phyloP scores from a whole-genome alignment of 2,329 filamentous ascomycete genomes.

The Xylaria sp. region DNA sequence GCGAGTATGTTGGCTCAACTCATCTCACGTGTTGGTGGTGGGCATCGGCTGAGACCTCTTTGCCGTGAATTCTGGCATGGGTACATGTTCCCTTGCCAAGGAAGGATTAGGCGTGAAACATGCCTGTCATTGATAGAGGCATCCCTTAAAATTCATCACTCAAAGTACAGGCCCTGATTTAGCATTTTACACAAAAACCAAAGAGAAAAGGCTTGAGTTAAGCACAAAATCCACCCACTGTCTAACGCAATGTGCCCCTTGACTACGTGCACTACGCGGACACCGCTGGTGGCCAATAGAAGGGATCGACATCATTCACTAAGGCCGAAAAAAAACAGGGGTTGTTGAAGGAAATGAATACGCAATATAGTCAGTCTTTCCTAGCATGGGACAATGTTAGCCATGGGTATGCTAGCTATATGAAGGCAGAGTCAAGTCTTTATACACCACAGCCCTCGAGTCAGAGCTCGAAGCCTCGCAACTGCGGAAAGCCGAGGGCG shows the following conservation, averaged over 20 bases:
- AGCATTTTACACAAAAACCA: conserved; percentile 33
- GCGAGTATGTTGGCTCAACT: conserved; percentile 12
- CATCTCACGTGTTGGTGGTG: conserved; percentile 28
- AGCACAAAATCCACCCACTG: conserved; percentile 23
- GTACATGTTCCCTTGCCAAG: conserved; percentile 21
- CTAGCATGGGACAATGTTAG: background rate
- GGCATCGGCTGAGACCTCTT: conserved; percentile 18
- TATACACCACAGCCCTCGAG: background rate
- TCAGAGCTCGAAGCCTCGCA: conserved; percentile 7
- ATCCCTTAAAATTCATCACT: conserved; percentile 21
- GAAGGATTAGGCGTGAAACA: conserved; percentile 28
- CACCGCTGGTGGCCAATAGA: background rate
- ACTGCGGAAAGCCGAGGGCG: conserved; percentile 12
- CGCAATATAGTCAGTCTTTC: background rate
- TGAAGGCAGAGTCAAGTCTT: conserved; percentile 5
- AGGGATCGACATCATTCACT: background rate
- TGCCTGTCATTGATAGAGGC: conserved; percentile 14
- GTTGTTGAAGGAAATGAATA: background rate
- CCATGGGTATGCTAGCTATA: background rate
- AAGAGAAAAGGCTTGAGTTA: conserved; percentile 35
- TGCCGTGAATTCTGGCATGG: conserved; percentile 21
- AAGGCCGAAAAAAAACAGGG: background rate
- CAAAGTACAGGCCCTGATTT: conserved; percentile 29
- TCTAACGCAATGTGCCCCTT: conserved; percentile 6
- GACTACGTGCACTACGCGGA: background rate